These are phyloP conservation scores for Cynara cardunculus DNA, from an alignment of 129 eudicot genomes.

Conservation along the genomic window DNA sequence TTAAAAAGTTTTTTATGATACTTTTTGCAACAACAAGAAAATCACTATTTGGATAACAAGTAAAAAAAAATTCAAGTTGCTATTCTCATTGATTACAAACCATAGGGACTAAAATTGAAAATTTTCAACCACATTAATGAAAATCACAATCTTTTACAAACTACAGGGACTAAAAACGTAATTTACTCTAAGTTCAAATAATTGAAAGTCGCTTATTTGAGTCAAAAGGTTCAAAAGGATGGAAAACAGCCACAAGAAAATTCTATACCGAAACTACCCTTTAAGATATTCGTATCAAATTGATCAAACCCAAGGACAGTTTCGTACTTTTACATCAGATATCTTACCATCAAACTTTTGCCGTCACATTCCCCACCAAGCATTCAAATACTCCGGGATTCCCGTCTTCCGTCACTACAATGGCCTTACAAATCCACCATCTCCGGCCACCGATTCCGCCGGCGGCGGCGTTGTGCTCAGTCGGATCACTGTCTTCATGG, in stretches of 20 bases:
- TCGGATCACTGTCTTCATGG: constrained; percentile 12
- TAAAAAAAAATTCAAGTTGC: too few species aligned
- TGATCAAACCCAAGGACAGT: constrained; percentile 13
- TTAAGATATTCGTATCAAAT: constrained; percentile 7
- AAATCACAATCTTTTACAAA: too few species aligned
- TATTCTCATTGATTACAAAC: too few species aligned
- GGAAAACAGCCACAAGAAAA: constrained; percentile 8
- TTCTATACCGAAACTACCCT: constrained; percentile 21
- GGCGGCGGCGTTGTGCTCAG: constrained; percentile 13
- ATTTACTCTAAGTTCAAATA: too few species aligned
- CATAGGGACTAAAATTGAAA: too few species aligned
- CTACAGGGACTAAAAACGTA: neutral
- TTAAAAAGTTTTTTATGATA: too few species aligned
- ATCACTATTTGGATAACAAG: too few species aligned
- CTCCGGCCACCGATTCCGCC: constrained; percentile 32
- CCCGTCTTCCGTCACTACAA: constrained; percentile 22
- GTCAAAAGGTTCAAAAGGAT: neutral
- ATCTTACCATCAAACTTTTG: constrained; percentile 25
- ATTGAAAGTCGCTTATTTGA: too few species aligned
- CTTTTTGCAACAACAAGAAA: too few species aligned
- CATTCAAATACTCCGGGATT: constrained; percentile 2
- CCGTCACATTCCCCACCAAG: constrained; percentile 12
- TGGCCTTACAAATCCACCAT: constrained; percentile 58
- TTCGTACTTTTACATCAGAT: constrained; percentile 11
- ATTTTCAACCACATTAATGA: too few species aligned